Evolutionary conservation across 768 basidiomycete species (phyloP).

Genomic region (Russula dissimulans): DNA sequence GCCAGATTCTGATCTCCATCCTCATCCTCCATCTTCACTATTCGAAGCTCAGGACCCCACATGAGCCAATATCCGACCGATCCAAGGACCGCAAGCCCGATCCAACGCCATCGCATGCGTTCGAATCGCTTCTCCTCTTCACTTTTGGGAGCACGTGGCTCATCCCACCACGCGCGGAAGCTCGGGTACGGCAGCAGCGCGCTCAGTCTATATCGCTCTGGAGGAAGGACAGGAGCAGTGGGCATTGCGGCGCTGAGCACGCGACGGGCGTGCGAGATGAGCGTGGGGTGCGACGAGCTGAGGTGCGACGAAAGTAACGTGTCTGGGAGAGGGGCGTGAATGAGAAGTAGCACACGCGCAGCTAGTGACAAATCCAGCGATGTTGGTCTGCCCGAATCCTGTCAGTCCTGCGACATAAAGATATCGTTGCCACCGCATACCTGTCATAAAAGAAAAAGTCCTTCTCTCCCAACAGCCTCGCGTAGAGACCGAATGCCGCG

Average conservation of each 20-base stretch:
- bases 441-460: constrained; percentile 43
- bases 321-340: constrained; percentile 53
- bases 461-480: constrained; percentile 42
- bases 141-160: constrained; percentile 20
- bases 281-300: constrained; percentile 43
- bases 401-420: neutral
- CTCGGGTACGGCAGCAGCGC: constrained; percentile 14
- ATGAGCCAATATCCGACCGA: constrained; percentile 30
- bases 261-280: constrained; percentile 50
- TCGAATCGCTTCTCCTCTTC: constrained; percentile 41
- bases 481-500: constrained; percentile 47
- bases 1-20: constrained; percentile 4
- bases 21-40: neutral
- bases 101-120: constrained; percentile 46
- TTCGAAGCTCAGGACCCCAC: constrained; percentile 4
- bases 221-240: constrained; percentile 14
- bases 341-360: constrained; percentile 55
- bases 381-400: constrained; percentile 37
- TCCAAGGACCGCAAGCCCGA: constrained; percentile 35
- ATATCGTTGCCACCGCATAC: constrained; percentile 26
- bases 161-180: constrained; percentile 27
- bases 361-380: constrained; percentile 59
- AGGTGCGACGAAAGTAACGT: constrained; percentile 47
- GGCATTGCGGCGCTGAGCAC: constrained; percentile 32
- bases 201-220: constrained; percentile 32